phyloP scores from a whole-genome alignment of 352 stramenopile species.

The Phytophthora pinifolia region DNA sequence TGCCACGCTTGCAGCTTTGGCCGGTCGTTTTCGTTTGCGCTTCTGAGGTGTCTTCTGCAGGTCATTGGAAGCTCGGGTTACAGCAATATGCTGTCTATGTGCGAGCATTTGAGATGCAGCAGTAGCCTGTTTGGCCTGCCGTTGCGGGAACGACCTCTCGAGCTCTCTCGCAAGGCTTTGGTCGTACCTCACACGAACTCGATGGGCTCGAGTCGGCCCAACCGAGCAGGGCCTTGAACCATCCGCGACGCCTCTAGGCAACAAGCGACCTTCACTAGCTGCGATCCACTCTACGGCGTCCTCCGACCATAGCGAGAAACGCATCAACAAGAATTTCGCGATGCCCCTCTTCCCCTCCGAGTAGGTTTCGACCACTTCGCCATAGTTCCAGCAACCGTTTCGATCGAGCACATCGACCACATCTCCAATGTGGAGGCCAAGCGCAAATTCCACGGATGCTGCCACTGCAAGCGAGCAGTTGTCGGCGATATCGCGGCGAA shows the following conservation, averaged over 20 bases:
- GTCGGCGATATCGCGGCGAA: conserved; percentile 32
- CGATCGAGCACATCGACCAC: conserved; percentile 78
- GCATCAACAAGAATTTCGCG: conserved; percentile 69
- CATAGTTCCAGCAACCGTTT: conserved; percentile 82
- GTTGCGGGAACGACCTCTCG: conserved; percentile 49
- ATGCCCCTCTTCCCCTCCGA: conserved; percentile 31
- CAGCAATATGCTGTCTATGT: conserved; percentile 9
- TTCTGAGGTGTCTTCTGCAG: conserved; percentile 35
- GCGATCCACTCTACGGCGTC: conserved; percentile 72
- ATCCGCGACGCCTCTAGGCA: conserved; percentile 67
- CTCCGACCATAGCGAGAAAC: conserved; percentile 58
- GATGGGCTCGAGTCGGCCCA: conserved; percentile 38
- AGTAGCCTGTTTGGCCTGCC: conserved; percentile 36
- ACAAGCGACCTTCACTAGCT: conserved; percentile 62
- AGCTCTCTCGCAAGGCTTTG: conserved; percentile 48
- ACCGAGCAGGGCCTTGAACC: conserved; percentile 47
- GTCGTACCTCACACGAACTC: conserved; percentile 48
- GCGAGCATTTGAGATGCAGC: conserved; percentile 22
- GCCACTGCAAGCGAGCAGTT: conserved; percentile 45
- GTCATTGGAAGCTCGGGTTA: conserved; percentile 18
- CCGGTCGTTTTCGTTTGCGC: conserved; percentile 35
- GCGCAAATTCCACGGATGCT: conserved; percentile 69
- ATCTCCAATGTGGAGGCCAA: conserved; percentile 57
- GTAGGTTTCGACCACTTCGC: conserved; percentile 65
- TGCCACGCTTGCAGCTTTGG: conserved; percentile 21